A percentile compares a stretch with the other conserved stretches of the same genome.
Conservation (phyloP, 352 stramenopile species). For the Phytophthora sansomeana region DNA sequence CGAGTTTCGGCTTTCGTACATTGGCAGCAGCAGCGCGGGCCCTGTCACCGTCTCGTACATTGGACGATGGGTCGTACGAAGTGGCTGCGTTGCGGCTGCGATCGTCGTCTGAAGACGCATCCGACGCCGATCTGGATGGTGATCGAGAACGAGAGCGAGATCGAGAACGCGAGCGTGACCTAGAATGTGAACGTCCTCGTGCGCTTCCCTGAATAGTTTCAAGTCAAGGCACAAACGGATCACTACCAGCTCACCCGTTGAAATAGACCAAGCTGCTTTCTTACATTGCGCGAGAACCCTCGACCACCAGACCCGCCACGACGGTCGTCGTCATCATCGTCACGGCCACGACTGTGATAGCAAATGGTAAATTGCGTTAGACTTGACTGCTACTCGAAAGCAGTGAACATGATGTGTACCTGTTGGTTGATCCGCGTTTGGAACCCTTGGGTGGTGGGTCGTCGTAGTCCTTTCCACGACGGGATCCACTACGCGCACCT, state of each 20-base stretch:
- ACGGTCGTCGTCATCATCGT: slow-evolving; percentile 69
- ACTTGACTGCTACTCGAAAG: neutral
- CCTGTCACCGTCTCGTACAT: slow-evolving; percentile 30
- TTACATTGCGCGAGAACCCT: slow-evolving; percentile 52
- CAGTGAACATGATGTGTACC: neutral
- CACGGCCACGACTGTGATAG: slow-evolving; percentile 42
- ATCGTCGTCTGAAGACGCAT: slow-evolving; percentile 73
- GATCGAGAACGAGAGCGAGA: slow-evolving; percentile 64
- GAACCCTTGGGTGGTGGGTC: slow-evolving; percentile 29
- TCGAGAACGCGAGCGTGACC: slow-evolving; percentile 52
- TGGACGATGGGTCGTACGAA: slow-evolving; percentile 59
- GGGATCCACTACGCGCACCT: slow-evolving; percentile 23
- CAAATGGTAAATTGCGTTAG: slow-evolving; percentile 4
- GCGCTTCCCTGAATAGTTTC: slow-evolving; percentile 32
- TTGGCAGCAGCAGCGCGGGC: slow-evolving; percentile 35
- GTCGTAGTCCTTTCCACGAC: slow-evolving; percentile 58
- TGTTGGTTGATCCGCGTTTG: slow-evolving; percentile 40
- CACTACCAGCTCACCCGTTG: slow-evolving; percentile 6
- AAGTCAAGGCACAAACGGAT: slow-evolving; percentile 7
- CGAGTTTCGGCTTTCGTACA: slow-evolving; percentile 79
- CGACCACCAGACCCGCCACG: slow-evolving; percentile 25
- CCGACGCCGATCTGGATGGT: slow-evolving; percentile 64
- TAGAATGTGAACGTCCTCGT: slow-evolving; percentile 51
- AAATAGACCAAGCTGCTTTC: neutral
- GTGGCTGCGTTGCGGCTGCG: slow-evolving; percentile 67